phyloP scores from a whole-genome alignment of 1,284 basidiomycete species.

The Rhodotorula glutinis region DNA sequence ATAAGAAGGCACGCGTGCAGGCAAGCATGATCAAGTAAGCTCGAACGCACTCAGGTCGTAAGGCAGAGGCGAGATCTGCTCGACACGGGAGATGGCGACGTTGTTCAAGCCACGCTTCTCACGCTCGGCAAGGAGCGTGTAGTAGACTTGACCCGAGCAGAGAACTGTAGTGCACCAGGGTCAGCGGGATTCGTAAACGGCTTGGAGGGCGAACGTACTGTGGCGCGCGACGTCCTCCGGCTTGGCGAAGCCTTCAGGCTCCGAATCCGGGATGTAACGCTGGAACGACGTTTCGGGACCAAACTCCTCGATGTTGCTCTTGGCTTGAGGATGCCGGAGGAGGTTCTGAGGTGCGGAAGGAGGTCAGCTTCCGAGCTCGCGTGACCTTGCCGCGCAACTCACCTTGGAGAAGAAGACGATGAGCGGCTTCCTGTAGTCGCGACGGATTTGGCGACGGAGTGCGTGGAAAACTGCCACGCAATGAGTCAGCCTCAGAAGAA shows the following conservation, averaged over 20 bases:
- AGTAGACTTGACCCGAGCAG: slow-evolving; percentile 81
- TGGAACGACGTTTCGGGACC: slow-evolving; percentile 83
- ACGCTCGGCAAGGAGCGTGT: slow-evolving; percentile 80
- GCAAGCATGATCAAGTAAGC: too few species aligned
- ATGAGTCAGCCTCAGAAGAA: too few species aligned
- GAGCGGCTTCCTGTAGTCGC: slow-evolving; percentile 95
- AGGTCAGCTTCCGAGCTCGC: too few species aligned
- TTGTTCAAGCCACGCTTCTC: slow-evolving; percentile 82
- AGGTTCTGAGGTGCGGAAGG: slow-evolving; percentile 54
- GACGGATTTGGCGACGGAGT: slow-evolving; percentile 87
- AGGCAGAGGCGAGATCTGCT: slow-evolving; percentile 94
- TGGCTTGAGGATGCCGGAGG: slow-evolving; percentile 86
- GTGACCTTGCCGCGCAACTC: too few species aligned
- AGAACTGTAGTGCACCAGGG: slow-evolving; percentile 48
- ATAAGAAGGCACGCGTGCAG: too few species aligned
- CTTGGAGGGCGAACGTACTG: slow-evolving; percentile 76
- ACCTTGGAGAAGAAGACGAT: slow-evolving; percentile 92
- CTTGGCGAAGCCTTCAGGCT: slow-evolving; percentile 66
- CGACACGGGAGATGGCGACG: slow-evolving; percentile 87
- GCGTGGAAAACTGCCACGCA: slow-evolving; percentile 78
- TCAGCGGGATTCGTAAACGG: too few species aligned
- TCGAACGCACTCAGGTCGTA: slow-evolving; percentile 60
- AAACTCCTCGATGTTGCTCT: slow-evolving; percentile 85
- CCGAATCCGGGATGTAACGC: slow-evolving; percentile 83
- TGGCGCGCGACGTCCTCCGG: slow-evolving; percentile 87